Conservation (phyloP, 2,329 filamentous ascomycete genomes). For the Aureobasidium sp. region DNA sequence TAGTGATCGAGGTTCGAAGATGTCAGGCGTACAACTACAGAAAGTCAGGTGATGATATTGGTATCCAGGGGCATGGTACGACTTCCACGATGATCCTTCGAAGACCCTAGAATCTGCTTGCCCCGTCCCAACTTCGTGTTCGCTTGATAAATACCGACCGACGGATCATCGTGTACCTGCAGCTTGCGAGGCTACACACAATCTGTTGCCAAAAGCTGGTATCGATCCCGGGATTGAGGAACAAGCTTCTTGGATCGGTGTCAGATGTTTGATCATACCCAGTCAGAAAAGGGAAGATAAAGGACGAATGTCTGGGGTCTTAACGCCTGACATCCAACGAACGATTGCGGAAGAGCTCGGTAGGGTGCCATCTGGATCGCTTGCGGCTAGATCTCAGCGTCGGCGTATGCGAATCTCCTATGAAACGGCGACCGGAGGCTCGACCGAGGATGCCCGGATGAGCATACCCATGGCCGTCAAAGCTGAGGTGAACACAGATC, state of each 20-base stretch:
- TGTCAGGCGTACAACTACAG: not conserved
- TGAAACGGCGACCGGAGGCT: not conserved
- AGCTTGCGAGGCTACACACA: not conserved
- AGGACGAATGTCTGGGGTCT: not conserved
- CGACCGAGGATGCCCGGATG: constrained; percentile 6
- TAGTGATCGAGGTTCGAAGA: not conserved
- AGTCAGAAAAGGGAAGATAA: not conserved
- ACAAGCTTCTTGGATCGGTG: not conserved
- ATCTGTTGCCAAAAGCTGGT: not conserved
- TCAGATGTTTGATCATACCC: not conserved
- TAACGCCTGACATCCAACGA: not conserved
- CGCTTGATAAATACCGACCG: not conserved
- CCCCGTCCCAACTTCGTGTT: not conserved
- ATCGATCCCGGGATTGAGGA: not conserved
- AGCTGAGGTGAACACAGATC: not conserved
- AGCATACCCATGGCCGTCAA: not conserved
- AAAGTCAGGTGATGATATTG: not conserved
- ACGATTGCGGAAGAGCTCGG: constrained; percentile 11
- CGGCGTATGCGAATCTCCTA: not conserved
- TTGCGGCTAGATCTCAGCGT: constrained; percentile 4
- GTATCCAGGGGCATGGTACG: not conserved
- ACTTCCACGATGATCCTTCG: not conserved
- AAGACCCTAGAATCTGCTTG: not conserved
- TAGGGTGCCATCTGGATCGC: not conserved
- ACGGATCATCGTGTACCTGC: not conserved